Conservation (phyloP, 1,284 basidiomycete species). For the Meripilus lineatus region DNA sequence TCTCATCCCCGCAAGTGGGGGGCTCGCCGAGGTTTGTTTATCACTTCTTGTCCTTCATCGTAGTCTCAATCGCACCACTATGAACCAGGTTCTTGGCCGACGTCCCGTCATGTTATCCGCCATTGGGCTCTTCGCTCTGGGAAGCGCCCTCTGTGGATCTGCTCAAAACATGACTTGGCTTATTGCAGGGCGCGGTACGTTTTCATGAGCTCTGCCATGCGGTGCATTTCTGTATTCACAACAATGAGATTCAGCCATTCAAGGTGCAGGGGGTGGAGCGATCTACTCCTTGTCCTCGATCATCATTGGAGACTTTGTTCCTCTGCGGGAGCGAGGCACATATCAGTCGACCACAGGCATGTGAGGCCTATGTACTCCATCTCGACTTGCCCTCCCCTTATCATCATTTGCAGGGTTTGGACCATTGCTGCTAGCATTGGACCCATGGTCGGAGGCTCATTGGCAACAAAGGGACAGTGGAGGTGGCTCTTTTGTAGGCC, state of each 20-base stretch:
- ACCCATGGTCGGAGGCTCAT: constrained; percentile 14
- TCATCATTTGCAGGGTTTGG: constrained; percentile 18
- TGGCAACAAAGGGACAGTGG: constrained; percentile 19
- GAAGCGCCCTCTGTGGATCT: constrained; percentile 13
- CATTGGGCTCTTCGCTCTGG: constrained; percentile 16
- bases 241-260: constrained; percentile 19
- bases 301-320: constrained; percentile 32
- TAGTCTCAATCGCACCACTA: neutral
- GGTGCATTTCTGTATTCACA: neutral
- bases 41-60: neutral
- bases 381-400: constrained; percentile 28
- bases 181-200: constrained; percentile 14
- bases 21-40: constrained; percentile 18
- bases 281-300: constrained; percentile 31
- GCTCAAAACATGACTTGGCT: constrained; percentile 17
- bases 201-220: neutral
- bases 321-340: constrained; percentile 32
- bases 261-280: constrained; percentile 36
- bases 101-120: constrained; percentile 19
- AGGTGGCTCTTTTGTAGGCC: constrained; percentile 26
- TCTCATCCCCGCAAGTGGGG: constrained; percentile 25
- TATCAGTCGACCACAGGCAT: constrained; percentile 30
- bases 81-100: constrained; percentile 19
- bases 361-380: constrained; percentile 29
- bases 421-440: neutral